Percentiles rank a stretch among this genome's conserved stretches.
Conservation (phyloP, 768 basidiomycete genomes). For the Collybia nuda region DNA sequence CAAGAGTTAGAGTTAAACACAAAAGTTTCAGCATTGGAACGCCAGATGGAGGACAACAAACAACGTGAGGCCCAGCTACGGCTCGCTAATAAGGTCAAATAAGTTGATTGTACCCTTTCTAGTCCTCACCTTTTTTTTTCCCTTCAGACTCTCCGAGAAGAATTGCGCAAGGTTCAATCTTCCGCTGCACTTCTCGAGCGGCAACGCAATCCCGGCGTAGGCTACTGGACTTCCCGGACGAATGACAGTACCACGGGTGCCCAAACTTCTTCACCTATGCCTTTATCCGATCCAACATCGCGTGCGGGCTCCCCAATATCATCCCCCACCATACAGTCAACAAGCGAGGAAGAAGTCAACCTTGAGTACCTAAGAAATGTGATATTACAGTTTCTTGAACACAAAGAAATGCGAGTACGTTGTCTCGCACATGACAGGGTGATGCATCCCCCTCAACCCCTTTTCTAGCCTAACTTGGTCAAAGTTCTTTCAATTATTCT, state of each 20-base stretch:
- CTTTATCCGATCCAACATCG: conserved; percentile 30
- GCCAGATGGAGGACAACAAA: conserved; percentile 73
- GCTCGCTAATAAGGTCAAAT: conserved; percentile 72
- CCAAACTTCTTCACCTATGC: conserved; percentile 34
- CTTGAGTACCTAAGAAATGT: conserved; percentile 96
- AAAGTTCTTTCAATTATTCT: conserved; percentile 90
- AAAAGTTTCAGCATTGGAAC: conserved; percentile 55
- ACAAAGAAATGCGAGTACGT: conserved; percentile 96
- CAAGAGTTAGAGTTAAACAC: conserved; percentile 46
- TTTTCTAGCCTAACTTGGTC: conserved; percentile 47
- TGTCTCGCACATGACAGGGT: background rate
- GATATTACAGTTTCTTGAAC: conserved; percentile 95
- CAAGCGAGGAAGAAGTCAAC: conserved; percentile 89
- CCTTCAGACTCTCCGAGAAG: conserved; percentile 81
- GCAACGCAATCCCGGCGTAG: conserved; percentile 90
- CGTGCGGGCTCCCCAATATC: conserved; percentile 37
- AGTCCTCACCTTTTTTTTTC: background rate
- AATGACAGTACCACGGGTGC: conserved; percentile 42
- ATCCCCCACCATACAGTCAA: conserved; percentile 26
- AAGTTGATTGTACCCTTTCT: background rate
- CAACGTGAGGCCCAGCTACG: conserved; percentile 69
- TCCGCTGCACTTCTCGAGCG: conserved; percentile 88
- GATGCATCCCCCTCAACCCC: background rate
- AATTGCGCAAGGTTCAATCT: conserved; percentile 92
- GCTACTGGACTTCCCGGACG: conserved; percentile 75